Evolutionary conservation across 129 eudicot species (phyloP), one percentile per base, ranked within the genome.

Genomic region (Centrapalus pauciflorus): DNA sequence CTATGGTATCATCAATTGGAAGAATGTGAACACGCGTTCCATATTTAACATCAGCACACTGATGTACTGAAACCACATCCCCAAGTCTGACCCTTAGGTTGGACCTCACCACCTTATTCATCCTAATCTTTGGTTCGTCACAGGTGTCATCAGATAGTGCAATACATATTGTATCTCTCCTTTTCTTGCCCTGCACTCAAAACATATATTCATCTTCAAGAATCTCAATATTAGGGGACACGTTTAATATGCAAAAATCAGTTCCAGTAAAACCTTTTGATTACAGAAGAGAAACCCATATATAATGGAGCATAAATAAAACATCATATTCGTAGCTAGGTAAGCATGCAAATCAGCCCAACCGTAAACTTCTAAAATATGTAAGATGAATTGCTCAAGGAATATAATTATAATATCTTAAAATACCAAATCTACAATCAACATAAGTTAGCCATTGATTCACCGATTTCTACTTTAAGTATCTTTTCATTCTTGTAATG

Each of bases 21-120:
- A 91, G 94, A 68, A 91, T 83, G 78, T 91, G 96, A 8, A 91
- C 94, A 30, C 96, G 97, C 72, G 87, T 91, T 70, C 97, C 97
- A 28, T 91, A 91, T 67, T 91, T 91, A 30, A 91, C 97, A 79
- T 90, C 89, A 63, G 95, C 66, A 68, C 97, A 85, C 21, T 91
- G 97, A 71, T 91, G 97, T 10, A 91, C 94, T 0, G 97, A 87
- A 35, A 91, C 83, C 67, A 91, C 96, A 80, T 91, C 96, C 0
- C 94, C 96, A 4, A 91, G 94, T 23, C 96, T 74, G 35, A 91
- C 90, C 84, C 96, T 85, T 33, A 87, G 80, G 75, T 91, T 91
- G 19, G 80, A 82, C 51, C 96, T 76, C 16, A 91, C 88, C 46
- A 87, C 94, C 88, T 91, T 91, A 78, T 87, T 91, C 88, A 91